phyloP scores from a whole-genome alignment of 129 eudicot species.

The Smallanthus sonchifolius region DNA sequence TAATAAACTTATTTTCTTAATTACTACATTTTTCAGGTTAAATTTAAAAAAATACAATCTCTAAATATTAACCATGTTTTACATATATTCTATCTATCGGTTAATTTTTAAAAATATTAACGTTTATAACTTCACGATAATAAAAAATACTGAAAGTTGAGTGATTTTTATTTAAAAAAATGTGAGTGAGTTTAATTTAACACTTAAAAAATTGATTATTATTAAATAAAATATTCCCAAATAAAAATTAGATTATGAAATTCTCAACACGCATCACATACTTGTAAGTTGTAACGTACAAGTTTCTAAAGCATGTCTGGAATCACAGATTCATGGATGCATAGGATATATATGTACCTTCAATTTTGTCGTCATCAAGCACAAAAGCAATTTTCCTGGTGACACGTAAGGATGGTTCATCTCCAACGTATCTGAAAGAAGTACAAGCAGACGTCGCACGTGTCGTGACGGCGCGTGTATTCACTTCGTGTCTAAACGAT shows the following conservation, averaged over 20 bases:
- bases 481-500: conserved; percentile 16
- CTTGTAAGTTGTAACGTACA: neutral
- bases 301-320: neutral
- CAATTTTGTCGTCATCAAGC: conserved; percentile 31
- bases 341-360: conserved; percentile 38
- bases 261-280: neutral
- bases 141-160: too few species aligned
- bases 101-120: too few species aligned
- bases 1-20: too few species aligned
- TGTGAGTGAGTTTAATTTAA: too few species aligned
- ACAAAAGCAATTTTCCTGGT: conserved; percentile 34
- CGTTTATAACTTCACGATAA: too few species aligned
- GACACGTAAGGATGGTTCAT: conserved; percentile 39
- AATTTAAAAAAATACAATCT: too few species aligned
- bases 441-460: conserved; percentile 38
- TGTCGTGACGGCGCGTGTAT: conserved; percentile 30
- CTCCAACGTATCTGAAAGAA: conserved; percentile 35
- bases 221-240: too few species aligned
- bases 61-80: too few species aligned
- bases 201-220: too few species aligned
- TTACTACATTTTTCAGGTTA: too few species aligned
- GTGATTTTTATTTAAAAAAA: too few species aligned
- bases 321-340: neutral
- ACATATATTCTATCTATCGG: too few species aligned
- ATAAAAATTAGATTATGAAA: neutral